Base-by-base conservation (phyloP, 1,139 yeast species). In the Lodderomyces oxycetoniae region DNA sequence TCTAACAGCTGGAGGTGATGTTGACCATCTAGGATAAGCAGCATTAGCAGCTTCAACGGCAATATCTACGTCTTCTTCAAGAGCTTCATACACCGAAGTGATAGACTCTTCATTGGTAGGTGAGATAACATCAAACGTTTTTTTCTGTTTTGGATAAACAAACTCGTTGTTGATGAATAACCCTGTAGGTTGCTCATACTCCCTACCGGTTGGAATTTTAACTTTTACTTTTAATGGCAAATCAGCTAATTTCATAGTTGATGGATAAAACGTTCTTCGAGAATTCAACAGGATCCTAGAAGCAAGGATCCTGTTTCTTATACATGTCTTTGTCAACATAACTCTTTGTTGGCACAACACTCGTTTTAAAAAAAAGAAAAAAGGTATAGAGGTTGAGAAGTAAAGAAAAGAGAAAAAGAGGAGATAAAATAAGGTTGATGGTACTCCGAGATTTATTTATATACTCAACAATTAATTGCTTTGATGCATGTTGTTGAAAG, bases 31-130 rank as follows among this genome's bases (percentile, higher is more conserved):
- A 26, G 48, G 38, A 67, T 79, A 87, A 10, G 93, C 93, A 10
- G 61, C 59, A 35, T 76, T 65, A 16, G 96, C 95, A n/a, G 87
- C 86, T 6, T 62, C 65, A 4, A 86, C 96, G 2, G 96, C 96
- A 28, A 52, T 46, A 53, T 88, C 88, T 26, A 87, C 79, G 53
- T 87, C 96, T 30, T 66, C 74, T 17, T 62, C 72, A 22, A 66
- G 62, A 12, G 89, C 96, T 36, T 77, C 78, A 48, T 76, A 77
- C 25, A 88, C 88, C 6, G 72, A 57, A 19, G 85, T 71, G 40
- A 83, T 77, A 34, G 60, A 62, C 49, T 81, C 76, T 35, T 79
- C 91, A 11, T 88, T 82, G 19, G 82, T 66, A 36, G 89, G 88
- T 47, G 76, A 65, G 42, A 71, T 66, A 30, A 77, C 81, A 28